phyloP scores from a whole-genome alignment of 2,329 filamentous ascomycete species.

The Macrophomina phaseolina region DNA sequence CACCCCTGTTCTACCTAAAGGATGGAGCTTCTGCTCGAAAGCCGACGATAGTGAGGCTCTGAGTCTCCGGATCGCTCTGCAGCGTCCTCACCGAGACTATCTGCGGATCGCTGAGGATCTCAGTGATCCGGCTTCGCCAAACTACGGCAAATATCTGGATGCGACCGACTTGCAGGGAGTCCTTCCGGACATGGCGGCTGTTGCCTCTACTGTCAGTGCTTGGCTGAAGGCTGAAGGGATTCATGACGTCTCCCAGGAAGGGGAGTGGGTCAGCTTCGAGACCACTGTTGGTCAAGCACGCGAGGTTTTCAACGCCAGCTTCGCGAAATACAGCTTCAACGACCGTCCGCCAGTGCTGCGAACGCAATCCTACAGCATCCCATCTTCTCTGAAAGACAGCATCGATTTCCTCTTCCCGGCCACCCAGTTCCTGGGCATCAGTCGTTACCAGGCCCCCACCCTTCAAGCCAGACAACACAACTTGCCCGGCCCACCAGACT shows the following conservation, averaged over 20 bases:
- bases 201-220: conserved; percentile 41
- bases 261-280: conserved; percentile 50
- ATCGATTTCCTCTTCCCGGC: conserved; percentile 60
- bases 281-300: conserved; percentile 51
- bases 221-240: conserved; percentile 55
- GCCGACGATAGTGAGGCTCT: conserved; percentile 11
- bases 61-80: conserved; percentile 25
- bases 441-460: not conserved
- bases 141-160: conserved; percentile 54
- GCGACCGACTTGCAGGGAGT: conserved; percentile 44
- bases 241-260: conserved; percentile 45
- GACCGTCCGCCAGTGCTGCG: conserved; percentile 48
- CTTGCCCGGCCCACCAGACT: conserved; percentile 1
- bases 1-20: not conserved
- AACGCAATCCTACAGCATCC: conserved; percentile 50
- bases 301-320: conserved; percentile 55
- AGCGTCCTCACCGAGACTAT: conserved; percentile 20
- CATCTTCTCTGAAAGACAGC: conserved; percentile 44
- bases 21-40: not conserved
- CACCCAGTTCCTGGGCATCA: conserved; percentile 55
- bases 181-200: conserved; percentile 42
- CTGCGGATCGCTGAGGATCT: conserved; percentile 27
- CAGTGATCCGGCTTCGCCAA: conserved; percentile 43
- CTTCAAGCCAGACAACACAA: not conserved
- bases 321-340: conserved; percentile 52